Evolutionary conservation across 2,329 filamentous ascomycete genomes (phyloP).

Genomic region (Aspergillus nomiae): DNA sequence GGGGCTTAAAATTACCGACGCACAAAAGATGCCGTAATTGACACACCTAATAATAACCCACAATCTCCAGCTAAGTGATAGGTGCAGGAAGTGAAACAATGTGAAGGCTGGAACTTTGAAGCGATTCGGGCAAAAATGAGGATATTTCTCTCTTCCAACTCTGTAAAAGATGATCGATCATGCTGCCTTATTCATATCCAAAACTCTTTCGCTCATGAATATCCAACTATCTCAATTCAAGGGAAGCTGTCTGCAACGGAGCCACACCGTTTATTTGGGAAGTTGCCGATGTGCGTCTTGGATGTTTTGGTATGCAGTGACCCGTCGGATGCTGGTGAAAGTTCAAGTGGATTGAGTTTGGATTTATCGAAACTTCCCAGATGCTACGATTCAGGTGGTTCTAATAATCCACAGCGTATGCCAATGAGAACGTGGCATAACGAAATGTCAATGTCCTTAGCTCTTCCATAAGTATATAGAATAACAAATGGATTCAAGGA

Average conservation of each 20-base stretch:
- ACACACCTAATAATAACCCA: neutral
- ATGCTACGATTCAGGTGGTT: neutral
- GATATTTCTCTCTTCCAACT: neutral
- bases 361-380: neutral
- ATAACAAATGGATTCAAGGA: neutral
- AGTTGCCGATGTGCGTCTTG: neutral
- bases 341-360: neutral
- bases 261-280: neutral
- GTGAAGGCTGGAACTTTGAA: neutral
- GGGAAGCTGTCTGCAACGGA: neutral
- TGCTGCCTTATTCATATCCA: neutral
- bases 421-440: neutral
- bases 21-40: neutral
- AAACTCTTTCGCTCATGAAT: neutral
- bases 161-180: neutral
- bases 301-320: neutral
- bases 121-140: neutral
- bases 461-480: neutral
- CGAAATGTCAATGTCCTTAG: neutral
- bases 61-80: neutral
- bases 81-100: neutral
- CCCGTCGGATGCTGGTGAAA: neutral
- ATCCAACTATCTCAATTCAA: neutral
- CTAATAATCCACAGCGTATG: neutral
- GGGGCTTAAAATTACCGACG: neutral